These are phyloP conservation scores for Neohortaea acidophila DNA, from an alignment of 495 filamentous ascomycete genomes.

Conservation along the genomic window DNA sequence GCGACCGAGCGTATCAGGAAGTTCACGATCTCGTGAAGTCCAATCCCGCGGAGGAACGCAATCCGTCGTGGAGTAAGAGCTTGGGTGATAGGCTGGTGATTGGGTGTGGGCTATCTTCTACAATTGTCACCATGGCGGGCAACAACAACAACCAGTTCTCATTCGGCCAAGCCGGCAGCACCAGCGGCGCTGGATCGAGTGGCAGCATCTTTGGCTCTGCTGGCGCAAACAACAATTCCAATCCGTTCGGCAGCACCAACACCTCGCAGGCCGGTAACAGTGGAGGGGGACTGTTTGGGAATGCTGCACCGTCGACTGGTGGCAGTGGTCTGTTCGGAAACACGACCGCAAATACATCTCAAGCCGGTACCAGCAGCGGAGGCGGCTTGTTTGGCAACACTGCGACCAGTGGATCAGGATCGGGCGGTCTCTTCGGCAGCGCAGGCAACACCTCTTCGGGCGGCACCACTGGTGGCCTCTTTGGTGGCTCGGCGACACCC, in stretches of 20 bases:
- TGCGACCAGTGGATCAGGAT: background rate
- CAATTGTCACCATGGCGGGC: background rate
- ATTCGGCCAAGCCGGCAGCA: background rate
- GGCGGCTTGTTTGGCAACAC: slow-evolving; percentile 2
- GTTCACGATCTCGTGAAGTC: too few species aligned
- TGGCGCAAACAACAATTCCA: slow-evolving; percentile 1
- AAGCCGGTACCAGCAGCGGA: background rate
- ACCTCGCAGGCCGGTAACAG: too few species aligned
- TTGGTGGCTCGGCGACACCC: too few species aligned
- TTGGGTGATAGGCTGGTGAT: too few species aligned
- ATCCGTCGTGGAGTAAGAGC: too few species aligned
- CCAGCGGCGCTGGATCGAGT: background rate
- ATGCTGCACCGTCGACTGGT: too few species aligned
- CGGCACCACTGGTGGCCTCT: too few species aligned
- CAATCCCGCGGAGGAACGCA: too few species aligned
- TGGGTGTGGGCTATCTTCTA: too few species aligned
- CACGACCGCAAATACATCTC: background rate
- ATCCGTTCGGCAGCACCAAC: background rate
- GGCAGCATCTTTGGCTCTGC: slow-evolving; percentile 4
- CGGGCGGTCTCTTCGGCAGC: background rate
- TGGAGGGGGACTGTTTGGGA: too few species aligned
- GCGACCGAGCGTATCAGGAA: too few species aligned
- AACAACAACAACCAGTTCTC: too few species aligned
- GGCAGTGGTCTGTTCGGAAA: background rate
- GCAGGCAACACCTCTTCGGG: background rate